These are phyloP conservation scores for Pulicaria dysenterica DNA, from an alignment of 129 eudicot genomes.

Conservation along the genomic window DNA sequence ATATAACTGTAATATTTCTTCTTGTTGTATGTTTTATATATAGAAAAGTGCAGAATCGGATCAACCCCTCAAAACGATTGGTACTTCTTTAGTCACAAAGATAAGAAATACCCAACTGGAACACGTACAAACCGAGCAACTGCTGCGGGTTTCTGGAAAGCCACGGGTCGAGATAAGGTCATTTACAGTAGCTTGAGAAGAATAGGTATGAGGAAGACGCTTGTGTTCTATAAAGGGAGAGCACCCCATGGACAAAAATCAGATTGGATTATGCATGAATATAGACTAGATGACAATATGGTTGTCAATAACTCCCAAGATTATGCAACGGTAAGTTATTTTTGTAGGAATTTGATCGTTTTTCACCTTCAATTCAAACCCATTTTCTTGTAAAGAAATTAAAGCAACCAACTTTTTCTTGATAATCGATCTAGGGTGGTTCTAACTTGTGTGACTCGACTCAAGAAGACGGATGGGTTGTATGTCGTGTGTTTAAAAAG, in stretches of 20 bases:
- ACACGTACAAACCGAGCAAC: slow-evolving; percentile 61
- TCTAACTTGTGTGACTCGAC: slow-evolving; percentile 39
- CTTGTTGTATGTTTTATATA: neutral
- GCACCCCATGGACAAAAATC: slow-evolving; percentile 92
- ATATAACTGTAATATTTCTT: no score
- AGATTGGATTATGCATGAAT: slow-evolving; percentile 93
- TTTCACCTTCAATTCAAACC: slow-evolving; percentile 1
- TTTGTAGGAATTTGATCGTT: neutral
- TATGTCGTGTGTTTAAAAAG: slow-evolving; percentile 80
- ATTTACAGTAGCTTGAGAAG: slow-evolving; percentile 44
- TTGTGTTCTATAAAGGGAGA: slow-evolving; percentile 78
- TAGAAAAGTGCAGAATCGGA: slow-evolving; percentile 54
- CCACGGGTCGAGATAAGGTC: slow-evolving; percentile 57
- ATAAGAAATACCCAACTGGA: slow-evolving; percentile 55
- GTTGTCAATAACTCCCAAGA: slow-evolving; percentile 27
- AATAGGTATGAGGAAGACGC: slow-evolving; percentile 60
- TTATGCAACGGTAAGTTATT: slow-evolving; percentile 35
- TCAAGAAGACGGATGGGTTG: slow-evolving; percentile 92
- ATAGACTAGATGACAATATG: slow-evolving; percentile 56
- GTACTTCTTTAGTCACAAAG: slow-evolving; percentile 60
- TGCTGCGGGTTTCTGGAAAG: slow-evolving; percentile 63
- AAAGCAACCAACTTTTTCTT: slow-evolving; percentile 9
- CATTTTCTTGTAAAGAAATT: neutral
- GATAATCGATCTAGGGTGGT: slow-evolving; percentile 21
- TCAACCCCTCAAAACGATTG: slow-evolving; percentile 59